Evolutionary conservation across 2,329 filamentous ascomycete species (phyloP), one percentile per base, ranked within the genome.

Genomic region (Colletotrichum liriopes): DNA sequence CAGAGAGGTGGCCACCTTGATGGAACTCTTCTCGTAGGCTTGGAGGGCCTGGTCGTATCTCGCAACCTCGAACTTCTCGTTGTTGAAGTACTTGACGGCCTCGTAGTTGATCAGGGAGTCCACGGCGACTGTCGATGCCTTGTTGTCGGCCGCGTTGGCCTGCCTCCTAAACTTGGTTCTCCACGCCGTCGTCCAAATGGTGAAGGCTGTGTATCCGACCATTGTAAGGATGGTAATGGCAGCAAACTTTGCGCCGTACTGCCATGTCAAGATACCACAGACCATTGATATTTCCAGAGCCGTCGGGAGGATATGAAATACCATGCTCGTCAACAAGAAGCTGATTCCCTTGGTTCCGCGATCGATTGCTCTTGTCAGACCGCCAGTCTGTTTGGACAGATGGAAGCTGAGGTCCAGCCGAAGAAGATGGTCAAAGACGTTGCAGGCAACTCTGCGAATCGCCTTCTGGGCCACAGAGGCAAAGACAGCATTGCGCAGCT

Each of bases 71-170:
- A 95, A 98, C 75, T 93, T 94, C 80, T 99, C 97, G 79, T 99
- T 99, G 86, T 99, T 99, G 85, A 98, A 99, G 85, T 98, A 98
- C 84, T 99, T 99, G 79, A 99, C 96, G 18, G 97, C 96, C 83
- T 99, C 96, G 79, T 98, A 99, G 84, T 99, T 99, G 86, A 99
- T 98, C 62, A 99, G 86, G 0, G 95, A 98, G 83, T 99, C 96
- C 1, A 98, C 95, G 0, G 96, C 96, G 9, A 98, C 94, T 0
- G 96, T 98, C 1, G 96, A 97, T 0, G 94, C 96, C 80, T 92
- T 94, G 83, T 98, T 99, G 77, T 99, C 97, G 0, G 96, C 97
- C 7, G 95, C 94, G 80, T 99, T 99, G 49, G 96, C 95, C 82
- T 97, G 94, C 77, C 96, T 93, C 58, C 97, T 90, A 82, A 99